Conservation (phyloP, 2,329 filamentous ascomycete genomes). For the Neurospora crassa region DNA sequence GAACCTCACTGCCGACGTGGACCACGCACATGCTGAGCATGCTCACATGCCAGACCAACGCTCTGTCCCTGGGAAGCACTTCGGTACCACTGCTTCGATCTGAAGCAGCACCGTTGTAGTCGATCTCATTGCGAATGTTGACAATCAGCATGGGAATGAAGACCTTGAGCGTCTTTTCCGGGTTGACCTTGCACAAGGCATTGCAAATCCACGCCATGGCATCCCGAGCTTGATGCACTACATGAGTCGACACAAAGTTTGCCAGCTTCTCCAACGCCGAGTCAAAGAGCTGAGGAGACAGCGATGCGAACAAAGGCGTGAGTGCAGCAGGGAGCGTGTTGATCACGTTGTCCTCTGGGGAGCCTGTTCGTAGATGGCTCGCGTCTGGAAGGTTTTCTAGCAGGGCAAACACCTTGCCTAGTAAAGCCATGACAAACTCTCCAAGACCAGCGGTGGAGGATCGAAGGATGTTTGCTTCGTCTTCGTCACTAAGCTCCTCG, state of each 20-base stretch:
- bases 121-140: conserved; percentile 92
- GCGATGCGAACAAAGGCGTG: conserved; percentile 77
- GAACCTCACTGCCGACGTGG: conserved; percentile 81
- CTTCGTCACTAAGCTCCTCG: conserved; percentile 69
- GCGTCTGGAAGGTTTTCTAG: conserved; percentile 92
- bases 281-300: conserved; percentile 91
- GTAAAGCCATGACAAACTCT: conserved; percentile 82
- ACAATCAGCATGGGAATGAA: conserved; percentile 84
- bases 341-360: conserved; percentile 93
- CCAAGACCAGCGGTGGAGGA: conserved; percentile 92
- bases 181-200: conserved; percentile 88
- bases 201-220: conserved; percentile 99
- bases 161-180: conserved; percentile 82
- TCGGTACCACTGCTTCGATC: conserved; percentile 90
- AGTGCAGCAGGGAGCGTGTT: conserved; percentile 90
- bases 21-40: conserved; percentile 98
- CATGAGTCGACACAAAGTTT: conserved; percentile 83
- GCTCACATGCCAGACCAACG: conserved; percentile 92
- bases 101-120: conserved; percentile 91
- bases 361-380: conserved; percentile 76
- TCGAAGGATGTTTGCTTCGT: conserved; percentile 78
- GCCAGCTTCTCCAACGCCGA: conserved; percentile 86
- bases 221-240: conserved; percentile 92
- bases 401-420: conserved; percentile 91
- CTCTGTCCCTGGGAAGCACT: conserved; percentile 83